Evolutionary conservation across 352 stramenopile genomes (phyloP).

Genomic region (Phytophthora macrochlamydospora): DNA sequence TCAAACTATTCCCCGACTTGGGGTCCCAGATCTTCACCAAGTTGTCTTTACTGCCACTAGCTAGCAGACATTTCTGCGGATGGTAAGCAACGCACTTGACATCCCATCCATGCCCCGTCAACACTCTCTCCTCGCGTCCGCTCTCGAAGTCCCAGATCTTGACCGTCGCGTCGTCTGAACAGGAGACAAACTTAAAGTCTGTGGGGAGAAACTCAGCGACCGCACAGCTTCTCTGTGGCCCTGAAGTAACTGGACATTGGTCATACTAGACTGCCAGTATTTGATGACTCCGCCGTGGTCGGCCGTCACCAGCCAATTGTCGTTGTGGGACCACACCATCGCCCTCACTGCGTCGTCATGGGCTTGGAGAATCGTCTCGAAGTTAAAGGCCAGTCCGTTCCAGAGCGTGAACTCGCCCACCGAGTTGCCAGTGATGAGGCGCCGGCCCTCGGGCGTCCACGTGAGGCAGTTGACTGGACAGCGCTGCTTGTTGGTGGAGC

Average conservation of each 20-base stretch:
- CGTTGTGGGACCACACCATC: constrained; percentile 92
- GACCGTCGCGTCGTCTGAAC: constrained; percentile 96
- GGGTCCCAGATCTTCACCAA: constrained; percentile 99
- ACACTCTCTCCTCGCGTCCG: constrained; percentile 92
- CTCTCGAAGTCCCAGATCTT: constrained; percentile 93
- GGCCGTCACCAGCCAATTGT: constrained; percentile 91
- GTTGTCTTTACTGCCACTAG: constrained; percentile 96
- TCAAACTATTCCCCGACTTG: constrained; percentile 90
- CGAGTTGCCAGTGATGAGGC: constrained; percentile 96
- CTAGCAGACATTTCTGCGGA: constrained; percentile 93
- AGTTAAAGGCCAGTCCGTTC: constrained; percentile 98
- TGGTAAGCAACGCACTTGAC: constrained; percentile 98
- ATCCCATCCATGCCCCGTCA: constrained; percentile 98
- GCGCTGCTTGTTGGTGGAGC: constrained; percentile 92
- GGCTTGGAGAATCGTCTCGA: constrained; percentile 96
- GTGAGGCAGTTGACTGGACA: constrained; percentile 93
- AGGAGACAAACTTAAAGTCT: constrained; percentile 98
- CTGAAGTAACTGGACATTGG: constrained; percentile 85
- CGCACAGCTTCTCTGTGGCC: constrained; percentile 92
- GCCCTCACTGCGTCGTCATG: constrained; percentile 87
- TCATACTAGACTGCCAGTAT: constrained; percentile 93
- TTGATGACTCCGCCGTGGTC: constrained; percentile 92
- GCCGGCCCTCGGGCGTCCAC: constrained; percentile 95
- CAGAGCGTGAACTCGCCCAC: constrained; percentile 98
- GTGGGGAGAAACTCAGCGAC: constrained; percentile 96